Evolutionary conservation across 768 basidiomycete species (phyloP).

Genomic region (Boletellus sp.): DNA sequence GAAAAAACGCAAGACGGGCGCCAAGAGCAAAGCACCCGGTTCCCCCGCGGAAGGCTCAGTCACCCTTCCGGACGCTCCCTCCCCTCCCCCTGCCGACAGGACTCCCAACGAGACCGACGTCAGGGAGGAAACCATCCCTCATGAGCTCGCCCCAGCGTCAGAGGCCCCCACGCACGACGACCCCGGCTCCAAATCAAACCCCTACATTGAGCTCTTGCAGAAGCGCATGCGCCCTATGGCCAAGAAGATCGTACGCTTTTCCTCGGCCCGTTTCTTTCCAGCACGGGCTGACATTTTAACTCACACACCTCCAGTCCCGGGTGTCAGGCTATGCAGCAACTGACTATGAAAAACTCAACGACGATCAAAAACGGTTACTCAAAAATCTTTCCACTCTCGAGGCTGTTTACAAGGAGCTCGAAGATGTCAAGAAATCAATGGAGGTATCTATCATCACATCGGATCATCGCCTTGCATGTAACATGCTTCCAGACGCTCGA

Average conservation of each 20-base stretch:
- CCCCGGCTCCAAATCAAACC: slow-evolving; percentile 49
- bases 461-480: background rate
- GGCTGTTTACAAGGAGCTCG: slow-evolving; percentile 75
- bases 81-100: slow-evolving; percentile 47
- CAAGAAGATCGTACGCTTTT: slow-evolving; percentile 75
- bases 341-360: slow-evolving; percentile 71
- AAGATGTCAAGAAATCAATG: slow-evolving; percentile 77
- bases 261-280: slow-evolving; percentile 13
- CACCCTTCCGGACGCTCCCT: slow-evolving; percentile 41
- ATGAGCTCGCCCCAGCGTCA: slow-evolving; percentile 41
- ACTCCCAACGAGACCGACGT: slow-evolving; percentile 46
- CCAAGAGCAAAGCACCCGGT: slow-evolving; percentile 42
- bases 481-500: slow-evolving; percentile 51
- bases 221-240: slow-evolving; percentile 73
- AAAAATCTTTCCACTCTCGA: slow-evolving; percentile 74
- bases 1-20: slow-evolving; percentile 68
- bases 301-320: slow-evolving; percentile 49
- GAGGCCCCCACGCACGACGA: slow-evolving; percentile 46
- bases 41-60: slow-evolving; percentile 40
- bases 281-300: background rate
- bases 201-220: slow-evolving; percentile 72
- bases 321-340: slow-evolving; percentile 68
- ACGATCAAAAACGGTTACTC: slow-evolving; percentile 77
- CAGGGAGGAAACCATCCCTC: slow-evolving; percentile 44
- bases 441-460: slow-evolving; percentile 62